Percentiles rank a stretch among this genome's conserved stretches.
phyloP scores from a whole-genome alignment of 768 basidiomycete species.

The Solioccasus polychromus region DNA sequence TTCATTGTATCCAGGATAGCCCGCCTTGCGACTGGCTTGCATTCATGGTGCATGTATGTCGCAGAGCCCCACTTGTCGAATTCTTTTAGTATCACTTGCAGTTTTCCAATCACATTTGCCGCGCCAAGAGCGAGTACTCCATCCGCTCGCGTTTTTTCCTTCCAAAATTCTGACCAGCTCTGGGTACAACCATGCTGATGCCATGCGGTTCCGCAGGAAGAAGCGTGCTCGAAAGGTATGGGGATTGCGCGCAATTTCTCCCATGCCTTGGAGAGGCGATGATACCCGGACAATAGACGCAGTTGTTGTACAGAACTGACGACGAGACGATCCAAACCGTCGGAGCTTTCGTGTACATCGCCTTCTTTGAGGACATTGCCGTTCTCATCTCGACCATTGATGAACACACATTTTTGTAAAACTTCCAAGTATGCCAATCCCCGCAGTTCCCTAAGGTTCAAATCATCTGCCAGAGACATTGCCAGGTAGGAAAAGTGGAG shows the following conservation, averaged over 20 bases:
- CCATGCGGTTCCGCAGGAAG: constrained; percentile 65
- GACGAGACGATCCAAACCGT: constrained; percentile 46
- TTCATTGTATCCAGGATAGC: constrained; percentile 55
- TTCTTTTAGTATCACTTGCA: constrained; percentile 61
- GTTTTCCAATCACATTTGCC: constrained; percentile 65
- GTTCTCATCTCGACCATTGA: constrained; percentile 12
- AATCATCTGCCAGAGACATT: constrained; percentile 71
- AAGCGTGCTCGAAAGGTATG: constrained; percentile 61
- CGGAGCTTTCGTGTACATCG: constrained; percentile 30
- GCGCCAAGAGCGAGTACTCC: constrained; percentile 54
- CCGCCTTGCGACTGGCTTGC: constrained; percentile 55
- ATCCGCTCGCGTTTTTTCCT: constrained; percentile 66
- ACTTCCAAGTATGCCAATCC: constrained; percentile 71
- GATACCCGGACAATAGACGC: constrained; percentile 66
- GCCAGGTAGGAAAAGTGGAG: constrained; percentile 69
- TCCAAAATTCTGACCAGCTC: constrained; percentile 79
- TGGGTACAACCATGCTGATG: constrained; percentile 70
- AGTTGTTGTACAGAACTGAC: constrained; percentile 59
- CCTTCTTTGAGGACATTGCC: constrained; percentile 26
- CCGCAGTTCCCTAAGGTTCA: constrained; percentile 55
- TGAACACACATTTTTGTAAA: constrained; percentile 55
- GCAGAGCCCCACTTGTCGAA: constrained; percentile 69
- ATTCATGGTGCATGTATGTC: constrained; percentile 80
- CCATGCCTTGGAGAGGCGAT: constrained; percentile 65
- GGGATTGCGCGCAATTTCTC: constrained; percentile 57